Evolutionary conservation across 768 basidiomycete species (phyloP).

Genomic region (Lactarius evosmus): DNA sequence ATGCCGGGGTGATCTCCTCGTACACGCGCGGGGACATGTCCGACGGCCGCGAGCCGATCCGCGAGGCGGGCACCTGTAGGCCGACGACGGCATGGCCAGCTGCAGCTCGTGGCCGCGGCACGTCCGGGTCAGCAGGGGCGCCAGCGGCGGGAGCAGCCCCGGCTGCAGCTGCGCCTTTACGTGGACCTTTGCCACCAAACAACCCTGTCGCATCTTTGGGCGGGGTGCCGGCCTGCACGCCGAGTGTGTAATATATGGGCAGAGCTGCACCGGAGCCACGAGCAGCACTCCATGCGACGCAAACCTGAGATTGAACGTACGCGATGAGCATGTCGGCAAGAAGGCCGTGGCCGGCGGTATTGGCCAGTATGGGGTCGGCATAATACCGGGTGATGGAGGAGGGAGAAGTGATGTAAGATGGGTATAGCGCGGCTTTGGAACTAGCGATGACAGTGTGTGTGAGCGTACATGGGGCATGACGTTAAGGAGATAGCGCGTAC

Average conservation of each 20-base stretch:
- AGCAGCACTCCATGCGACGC: slow-evolving; percentile 76
- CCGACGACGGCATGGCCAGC: slow-evolving; percentile 30
- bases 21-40: slow-evolving; percentile 46
- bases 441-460: slow-evolving; percentile 35
- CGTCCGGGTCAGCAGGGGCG: slow-evolving; percentile 21
- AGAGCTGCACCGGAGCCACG: slow-evolving; percentile 23
- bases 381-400: slow-evolving; percentile 66
- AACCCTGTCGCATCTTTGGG: slow-evolving; percentile 56
- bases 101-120: slow-evolving; percentile 24
- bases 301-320: slow-evolving; percentile 89
- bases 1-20: slow-evolving; percentile 87
- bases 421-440: slow-evolving; percentile 78
- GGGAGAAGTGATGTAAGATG: slow-evolving; percentile 75
- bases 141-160: slow-evolving; percentile 33
- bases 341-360: slow-evolving; percentile 72
- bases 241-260: slow-evolving; percentile 25
- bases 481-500: slow-evolving; percentile 34
- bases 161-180: slow-evolving; percentile 54
- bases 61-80: slow-evolving; percentile 62
- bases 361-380: slow-evolving; percentile 81
- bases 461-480: not conserved
- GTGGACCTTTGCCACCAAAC: slow-evolving; percentile 81
- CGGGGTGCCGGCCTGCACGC: slow-evolving; percentile 35
- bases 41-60: slow-evolving; percentile 65
- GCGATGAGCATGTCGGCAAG: slow-evolving; percentile 89